Evolutionary conservation across 345 rosid genomes (phyloP).

Genomic region (Eucalyptus cloeziana): DNA sequence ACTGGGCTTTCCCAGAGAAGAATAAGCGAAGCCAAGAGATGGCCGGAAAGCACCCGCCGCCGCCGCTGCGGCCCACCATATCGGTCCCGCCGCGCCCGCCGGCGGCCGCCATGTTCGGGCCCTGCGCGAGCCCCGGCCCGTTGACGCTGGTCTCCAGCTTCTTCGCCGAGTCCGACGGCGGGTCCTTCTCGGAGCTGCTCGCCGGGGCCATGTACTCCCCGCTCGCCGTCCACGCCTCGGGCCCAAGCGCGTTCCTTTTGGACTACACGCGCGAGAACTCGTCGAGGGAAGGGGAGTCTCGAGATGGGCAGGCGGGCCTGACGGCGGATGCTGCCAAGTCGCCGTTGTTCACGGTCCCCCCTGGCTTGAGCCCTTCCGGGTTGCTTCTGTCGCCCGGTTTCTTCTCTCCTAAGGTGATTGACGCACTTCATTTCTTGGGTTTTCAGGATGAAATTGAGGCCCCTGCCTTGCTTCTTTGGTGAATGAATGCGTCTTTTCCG

Average conservation of each 20-base stretch:
- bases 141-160: conserved; percentile 79
- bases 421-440: not conserved
- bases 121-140: conserved; percentile 72
- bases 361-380: conserved; percentile 92
- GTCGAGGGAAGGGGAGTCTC: conserved; percentile 9
- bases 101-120: conserved; percentile 35
- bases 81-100: conserved; percentile 61
- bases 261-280: not conserved
- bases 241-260: not conserved
- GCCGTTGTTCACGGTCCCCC: conserved; percentile 61
- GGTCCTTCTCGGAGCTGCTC: conserved; percentile 83
- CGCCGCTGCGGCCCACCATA: conserved; percentile 47
- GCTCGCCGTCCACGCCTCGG: not conserved
- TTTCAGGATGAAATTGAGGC: not conserved
- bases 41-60: conserved; percentile 32
- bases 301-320: conserved; percentile 32
- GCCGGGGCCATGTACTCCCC: conserved; percentile 62
- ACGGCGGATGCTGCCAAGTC: conserved; percentile 21
- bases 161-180: conserved; percentile 50
- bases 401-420: conserved; percentile 45
- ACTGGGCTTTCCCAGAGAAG: not conserved
- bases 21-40: not conserved
- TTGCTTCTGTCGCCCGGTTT: conserved; percentile 69
- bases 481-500: not conserved
- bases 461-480: not conserved